Evolutionary conservation across 1,139 yeast species (phyloP).

Genomic region (Hanseniaspora gamundiae): DNA sequence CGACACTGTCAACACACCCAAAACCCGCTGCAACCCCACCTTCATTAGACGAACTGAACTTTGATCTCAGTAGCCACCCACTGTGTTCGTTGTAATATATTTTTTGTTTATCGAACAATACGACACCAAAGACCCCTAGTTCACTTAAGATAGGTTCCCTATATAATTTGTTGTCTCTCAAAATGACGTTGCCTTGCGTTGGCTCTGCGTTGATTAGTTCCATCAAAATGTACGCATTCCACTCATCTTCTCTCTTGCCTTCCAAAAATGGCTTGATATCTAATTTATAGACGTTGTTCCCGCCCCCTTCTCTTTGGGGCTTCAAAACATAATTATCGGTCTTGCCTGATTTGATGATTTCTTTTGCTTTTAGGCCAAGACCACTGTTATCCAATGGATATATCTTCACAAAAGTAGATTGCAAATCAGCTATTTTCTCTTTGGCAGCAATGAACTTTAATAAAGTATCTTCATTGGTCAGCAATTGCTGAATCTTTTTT

Average conservation of each 20-base stretch:
- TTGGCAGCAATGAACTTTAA: slow-evolving; percentile 31
- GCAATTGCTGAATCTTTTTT: slow-evolving; percentile 81
- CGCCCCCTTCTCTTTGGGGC: slow-evolving; percentile 96
- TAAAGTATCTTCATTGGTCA: slow-evolving; percentile 45
- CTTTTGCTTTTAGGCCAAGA: slow-evolving; percentile 51
- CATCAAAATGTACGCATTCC: slow-evolving; percentile 92
- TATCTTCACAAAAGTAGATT: slow-evolving; percentile 68
- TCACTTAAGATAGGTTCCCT: slow-evolving; percentile 73
- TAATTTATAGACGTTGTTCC: slow-evolving; percentile 78
- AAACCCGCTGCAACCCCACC: slow-evolving; percentile 99
- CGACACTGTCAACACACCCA: slow-evolving; percentile 82
- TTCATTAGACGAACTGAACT: slow-evolving; percentile 76
- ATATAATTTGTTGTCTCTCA: slow-evolving; percentile 51
- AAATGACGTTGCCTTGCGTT: slow-evolving; percentile 49
- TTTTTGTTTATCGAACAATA: slow-evolving; percentile 47
- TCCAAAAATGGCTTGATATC: slow-evolving; percentile 70
- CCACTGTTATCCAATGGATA: slow-evolving; percentile 70
- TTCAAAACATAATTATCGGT: slow-evolving; percentile 67
- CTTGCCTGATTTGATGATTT: slow-evolving; percentile 34
- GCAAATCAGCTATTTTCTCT: slow-evolving; percentile 26
- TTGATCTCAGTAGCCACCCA: slow-evolving; percentile 83
- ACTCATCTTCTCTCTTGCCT: slow-evolving; percentile 54
- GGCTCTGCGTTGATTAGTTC: slow-evolving; percentile 72
- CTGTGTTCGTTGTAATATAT: slow-evolving; percentile 52
- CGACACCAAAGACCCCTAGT: slow-evolving; percentile 80